Conservation (phyloP, 345 rosid species). For the Gynandropsis gynandra region DNA sequence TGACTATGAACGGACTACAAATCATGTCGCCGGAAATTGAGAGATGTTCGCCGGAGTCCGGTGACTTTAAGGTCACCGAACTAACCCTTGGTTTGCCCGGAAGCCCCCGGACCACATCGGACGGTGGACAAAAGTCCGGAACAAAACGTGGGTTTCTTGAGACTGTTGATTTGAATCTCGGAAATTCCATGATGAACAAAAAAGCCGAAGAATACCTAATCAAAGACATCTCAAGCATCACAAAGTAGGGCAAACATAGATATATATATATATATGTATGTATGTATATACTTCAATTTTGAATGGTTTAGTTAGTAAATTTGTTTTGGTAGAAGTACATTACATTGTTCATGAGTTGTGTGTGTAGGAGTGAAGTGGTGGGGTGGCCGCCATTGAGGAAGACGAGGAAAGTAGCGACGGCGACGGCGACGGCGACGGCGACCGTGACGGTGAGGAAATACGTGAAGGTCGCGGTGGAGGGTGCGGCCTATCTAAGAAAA, state of each 20-base stretch:
- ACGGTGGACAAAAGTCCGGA: conserved; percentile 26
- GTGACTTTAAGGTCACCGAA: conserved; percentile 42
- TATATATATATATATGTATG: not conserved
- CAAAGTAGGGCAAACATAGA: conserved; percentile 15
- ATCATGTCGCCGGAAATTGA: conserved; percentile 26
- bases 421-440: conserved; percentile 17
- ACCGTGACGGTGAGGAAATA: conserved; percentile 35
- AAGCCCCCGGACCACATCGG: conserved; percentile 17
- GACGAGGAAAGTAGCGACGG: conserved; percentile 22
- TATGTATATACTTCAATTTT: not conserved
- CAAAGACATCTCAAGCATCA: conserved; percentile 2
- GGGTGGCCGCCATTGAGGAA: conserved; percentile 80
- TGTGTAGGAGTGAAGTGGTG: conserved; percentile 44
- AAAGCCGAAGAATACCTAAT: conserved; percentile 6
- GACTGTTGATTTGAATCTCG: conserved; percentile 38
- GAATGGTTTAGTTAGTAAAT: conserved; percentile 5
- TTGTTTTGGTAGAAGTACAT: too few relatives aligned
- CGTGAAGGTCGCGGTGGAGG: conserved; percentile 71
- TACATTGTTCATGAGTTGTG: too few relatives aligned
- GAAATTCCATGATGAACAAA: not conserved
- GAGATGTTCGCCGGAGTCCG: conserved; percentile 25
- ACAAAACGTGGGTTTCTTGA: conserved; percentile 42
- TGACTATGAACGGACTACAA: not conserved
- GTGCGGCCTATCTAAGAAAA: conserved; percentile 65
- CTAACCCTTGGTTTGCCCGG: conserved; percentile 61